A percentile compares a stretch with the other conserved stretches of the same genome.
phyloP scores from a whole-genome alignment of 768 basidiomycete genomes.

The Leccinellum luteum region DNA sequence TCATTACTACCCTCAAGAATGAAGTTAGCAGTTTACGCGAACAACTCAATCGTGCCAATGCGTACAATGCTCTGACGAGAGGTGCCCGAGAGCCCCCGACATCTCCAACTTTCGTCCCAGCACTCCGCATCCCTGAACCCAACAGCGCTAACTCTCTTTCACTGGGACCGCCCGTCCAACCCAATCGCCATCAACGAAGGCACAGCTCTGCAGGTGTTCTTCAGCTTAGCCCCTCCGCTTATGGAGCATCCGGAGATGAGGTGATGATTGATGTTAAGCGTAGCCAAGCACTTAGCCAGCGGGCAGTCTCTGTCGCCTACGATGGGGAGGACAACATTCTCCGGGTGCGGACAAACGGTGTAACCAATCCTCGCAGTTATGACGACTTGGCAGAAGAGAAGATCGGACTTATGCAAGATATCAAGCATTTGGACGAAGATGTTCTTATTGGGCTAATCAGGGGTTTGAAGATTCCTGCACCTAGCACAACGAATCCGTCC shows the following conservation, averaged over 20 bases:
- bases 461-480: constrained; percentile 88
- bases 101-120: constrained; percentile 85
- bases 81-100: constrained; percentile 70
- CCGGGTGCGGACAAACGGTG: constrained; percentile 61
- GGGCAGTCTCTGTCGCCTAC: constrained; percentile 87
- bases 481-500: constrained; percentile 88
- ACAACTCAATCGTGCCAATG: constrained; percentile 94
- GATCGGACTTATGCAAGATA: constrained; percentile 88
- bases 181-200: constrained; percentile 70
- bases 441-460: constrained; percentile 87
- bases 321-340: constrained; percentile 76
- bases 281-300: constrained; percentile 67
- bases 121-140: constrained; percentile 56
- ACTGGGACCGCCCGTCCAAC: constrained; percentile 33
- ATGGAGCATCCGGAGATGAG: constrained; percentile 76
- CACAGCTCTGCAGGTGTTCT: constrained; percentile 87
- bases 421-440: constrained; percentile 89
- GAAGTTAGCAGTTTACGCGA: constrained; percentile 93
- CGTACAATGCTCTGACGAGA: constrained; percentile 82
- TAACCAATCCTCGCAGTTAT: constrained; percentile 68
- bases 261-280: constrained; percentile 72
- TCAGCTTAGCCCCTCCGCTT: constrained; percentile 54
- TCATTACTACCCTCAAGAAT: constrained; percentile 85
- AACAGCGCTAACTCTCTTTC: constrained; percentile 42
- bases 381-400: constrained; percentile 96